phyloP scores from a whole-genome alignment of 176 grass and related monocot species.

The Carex cristatella region DNA sequence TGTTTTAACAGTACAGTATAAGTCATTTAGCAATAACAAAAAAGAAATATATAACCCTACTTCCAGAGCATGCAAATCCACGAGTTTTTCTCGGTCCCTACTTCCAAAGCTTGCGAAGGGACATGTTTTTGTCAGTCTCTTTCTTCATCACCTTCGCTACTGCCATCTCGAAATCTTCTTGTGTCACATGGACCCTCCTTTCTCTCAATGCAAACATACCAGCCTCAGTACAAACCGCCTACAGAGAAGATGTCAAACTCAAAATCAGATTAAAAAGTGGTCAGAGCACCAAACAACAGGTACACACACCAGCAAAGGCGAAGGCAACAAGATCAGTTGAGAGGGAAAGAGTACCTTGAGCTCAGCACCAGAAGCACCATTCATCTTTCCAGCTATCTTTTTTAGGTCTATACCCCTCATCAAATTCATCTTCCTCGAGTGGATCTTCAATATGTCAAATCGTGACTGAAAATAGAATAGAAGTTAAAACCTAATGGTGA shows the following conservation, averaged over 20 bases:
- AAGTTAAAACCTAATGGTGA: conserved; percentile 25
- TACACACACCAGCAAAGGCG: neutral
- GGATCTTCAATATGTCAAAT: conserved; percentile 95
- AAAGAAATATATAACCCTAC: conserved; percentile 19
- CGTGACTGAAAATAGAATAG: conserved; percentile 53
- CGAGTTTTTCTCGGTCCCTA: conserved; percentile 2
- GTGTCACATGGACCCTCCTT: conserved; percentile 87
- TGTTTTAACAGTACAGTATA: conserved; percentile 12
- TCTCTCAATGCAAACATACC: conserved; percentile 92
- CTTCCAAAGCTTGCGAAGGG: conserved; percentile 88
- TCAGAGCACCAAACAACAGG: neutral
- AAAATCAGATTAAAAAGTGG: neutral
- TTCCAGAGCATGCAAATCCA: conserved; percentile 75
- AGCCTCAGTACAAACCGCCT: conserved; percentile 92
- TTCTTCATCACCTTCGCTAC: conserved; percentile 98
- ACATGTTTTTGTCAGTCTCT: conserved; percentile 96
- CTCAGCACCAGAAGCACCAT: conserved; percentile 94
- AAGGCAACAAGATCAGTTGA: neutral
- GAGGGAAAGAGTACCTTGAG: conserved; percentile 55
- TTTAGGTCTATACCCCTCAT: conserved; percentile 99
- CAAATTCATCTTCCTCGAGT: conserved; percentile 98
- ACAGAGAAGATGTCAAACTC: neutral
- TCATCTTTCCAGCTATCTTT: conserved; percentile 97
- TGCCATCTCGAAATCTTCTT: conserved; percentile 93
- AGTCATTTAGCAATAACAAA: neutral